Percentiles rank a stretch among this genome's conserved stretches.
Evolutionary conservation across 768 basidiomycete species (phyloP).

Genomic region (Dioszegia hungarica): DNA sequence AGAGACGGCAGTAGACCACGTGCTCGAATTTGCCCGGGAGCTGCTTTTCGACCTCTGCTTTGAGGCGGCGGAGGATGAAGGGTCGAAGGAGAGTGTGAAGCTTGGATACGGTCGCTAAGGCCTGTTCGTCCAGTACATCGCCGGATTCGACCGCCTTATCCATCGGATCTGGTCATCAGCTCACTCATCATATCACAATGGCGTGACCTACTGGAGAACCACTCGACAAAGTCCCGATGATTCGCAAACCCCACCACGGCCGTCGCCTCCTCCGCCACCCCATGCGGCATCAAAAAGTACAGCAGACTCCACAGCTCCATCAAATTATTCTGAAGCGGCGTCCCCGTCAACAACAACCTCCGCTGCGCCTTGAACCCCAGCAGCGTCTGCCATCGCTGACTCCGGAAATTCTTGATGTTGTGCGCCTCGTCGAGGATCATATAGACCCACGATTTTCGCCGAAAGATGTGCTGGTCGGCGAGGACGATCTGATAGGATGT

Average conservation of each 20-base stretch:
- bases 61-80: slow-evolving; percentile 50
- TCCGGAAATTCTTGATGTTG: slow-evolving; percentile 96
- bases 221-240: slow-evolving; percentile 86
- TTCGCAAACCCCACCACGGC: slow-evolving; percentile 67
- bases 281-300: slow-evolving; percentile 51
- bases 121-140: slow-evolving; percentile 66
- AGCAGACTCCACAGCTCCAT: slow-evolving; percentile 53
- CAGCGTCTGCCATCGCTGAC: slow-evolving; percentile 86
- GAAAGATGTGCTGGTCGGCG: slow-evolving; percentile 83
- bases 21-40: slow-evolving; percentile 74
- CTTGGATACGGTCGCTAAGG: slow-evolving; percentile 73
- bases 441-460: slow-evolving; percentile 89
- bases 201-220: slow-evolving; percentile 79
- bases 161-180: slow-evolving; percentile 66
- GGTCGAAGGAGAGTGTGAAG: slow-evolving; percentile 55
- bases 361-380: slow-evolving; percentile 64
- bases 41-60: slow-evolving; percentile 51
- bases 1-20: slow-evolving; percentile 77
- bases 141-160: slow-evolving; percentile 79
- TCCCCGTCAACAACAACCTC: slow-evolving; percentile 47
- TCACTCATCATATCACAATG: not conserved
- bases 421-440: slow-evolving; percentile 95
- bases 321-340: slow-evolving; percentile 49
- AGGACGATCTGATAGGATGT: slow-evolving; percentile 91
- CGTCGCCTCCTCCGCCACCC: slow-evolving; percentile 41